Percentiles rank a stretch among this genome's conserved stretches.
phyloP scores from a whole-genome alignment of 75 land plant genomes.

The Cryptomeria japonica region DNA sequence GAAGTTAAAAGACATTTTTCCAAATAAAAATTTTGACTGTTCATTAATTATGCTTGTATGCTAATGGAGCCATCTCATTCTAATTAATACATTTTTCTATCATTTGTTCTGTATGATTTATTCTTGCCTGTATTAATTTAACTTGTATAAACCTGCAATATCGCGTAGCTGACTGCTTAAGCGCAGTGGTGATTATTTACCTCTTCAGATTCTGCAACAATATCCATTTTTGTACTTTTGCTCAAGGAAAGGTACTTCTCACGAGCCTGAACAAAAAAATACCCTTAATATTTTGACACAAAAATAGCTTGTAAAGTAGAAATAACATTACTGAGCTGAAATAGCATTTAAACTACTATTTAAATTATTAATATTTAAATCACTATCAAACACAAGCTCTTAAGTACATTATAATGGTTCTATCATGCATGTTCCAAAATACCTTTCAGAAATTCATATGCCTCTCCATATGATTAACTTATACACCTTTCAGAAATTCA shows the following conservation, averaged over 20 bases:
- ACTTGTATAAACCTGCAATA: background rate
- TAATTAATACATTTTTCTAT: background rate
- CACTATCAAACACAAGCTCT: background rate
- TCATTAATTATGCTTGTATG: background rate
- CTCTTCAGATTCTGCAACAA: constrained; percentile 83
- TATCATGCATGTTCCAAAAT: background rate
- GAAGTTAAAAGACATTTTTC: background rate
- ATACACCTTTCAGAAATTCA: too few species aligned
- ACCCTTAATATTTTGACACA: background rate
- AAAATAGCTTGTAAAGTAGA: background rate
- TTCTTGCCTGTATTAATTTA: background rate
- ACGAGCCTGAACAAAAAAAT: constrained; percentile 62
- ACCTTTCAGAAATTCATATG: background rate
- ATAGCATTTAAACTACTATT: background rate
- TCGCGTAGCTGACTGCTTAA: background rate
- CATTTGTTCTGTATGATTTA: background rate
- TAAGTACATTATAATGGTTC: background rate
- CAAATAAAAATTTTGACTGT: background rate
- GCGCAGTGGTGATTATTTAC: constrained; percentile 32
- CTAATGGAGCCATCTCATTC: background rate
- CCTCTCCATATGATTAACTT: background rate
- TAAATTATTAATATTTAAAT: background rate
- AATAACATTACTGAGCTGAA: background rate
- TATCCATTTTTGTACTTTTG: constrained; percentile 80
- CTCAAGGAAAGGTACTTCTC: constrained; percentile 86